phyloP scores from a whole-genome alignment of 1,284 basidiomycete genomes.

The Mycocalia duriaeana region DNA sequence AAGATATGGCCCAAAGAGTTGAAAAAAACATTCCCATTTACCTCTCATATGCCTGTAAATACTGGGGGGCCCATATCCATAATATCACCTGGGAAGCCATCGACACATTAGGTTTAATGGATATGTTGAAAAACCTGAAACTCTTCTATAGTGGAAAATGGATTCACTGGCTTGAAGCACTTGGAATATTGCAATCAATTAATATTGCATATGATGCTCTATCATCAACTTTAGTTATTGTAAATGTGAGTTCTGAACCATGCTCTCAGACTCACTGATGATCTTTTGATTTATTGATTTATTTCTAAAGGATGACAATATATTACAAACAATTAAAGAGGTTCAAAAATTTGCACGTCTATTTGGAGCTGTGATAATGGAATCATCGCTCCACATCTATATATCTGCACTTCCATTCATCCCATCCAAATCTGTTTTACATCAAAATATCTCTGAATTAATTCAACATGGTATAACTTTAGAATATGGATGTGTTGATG shows the following conservation, averaged over 20 bases:
- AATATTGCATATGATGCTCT: not conserved
- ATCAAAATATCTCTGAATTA: not conserved
- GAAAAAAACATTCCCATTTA: slow-evolving; percentile 12
- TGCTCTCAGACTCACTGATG: not conserved
- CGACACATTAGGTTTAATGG: not conserved
- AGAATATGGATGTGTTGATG: not conserved
- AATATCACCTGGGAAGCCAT: not conserved
- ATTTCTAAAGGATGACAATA: not conserved
- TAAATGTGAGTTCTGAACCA: not conserved
- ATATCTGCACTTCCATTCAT: slow-evolving; percentile 14
- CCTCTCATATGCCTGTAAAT: slow-evolving; percentile 20
- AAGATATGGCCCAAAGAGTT: slow-evolving; percentile 3
- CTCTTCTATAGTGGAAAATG: not conserved
- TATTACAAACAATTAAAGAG: not conserved
- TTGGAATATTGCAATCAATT: not conserved
- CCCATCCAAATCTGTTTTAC: slow-evolving; percentile 2
- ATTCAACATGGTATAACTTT: not conserved
- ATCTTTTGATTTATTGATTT: not conserved
- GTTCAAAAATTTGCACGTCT: not conserved
- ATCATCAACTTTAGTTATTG: not conserved
- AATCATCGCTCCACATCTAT: slow-evolving; percentile 12
- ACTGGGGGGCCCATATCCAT: slow-evolving; percentile 20
- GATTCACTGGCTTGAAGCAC: not conserved
- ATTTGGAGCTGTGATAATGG: slow-evolving; percentile 3
- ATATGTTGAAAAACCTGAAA: not conserved